phyloP scores from a whole-genome alignment of 2,329 filamentous ascomycete genomes.

The Sarocladium brachiariae region DNA sequence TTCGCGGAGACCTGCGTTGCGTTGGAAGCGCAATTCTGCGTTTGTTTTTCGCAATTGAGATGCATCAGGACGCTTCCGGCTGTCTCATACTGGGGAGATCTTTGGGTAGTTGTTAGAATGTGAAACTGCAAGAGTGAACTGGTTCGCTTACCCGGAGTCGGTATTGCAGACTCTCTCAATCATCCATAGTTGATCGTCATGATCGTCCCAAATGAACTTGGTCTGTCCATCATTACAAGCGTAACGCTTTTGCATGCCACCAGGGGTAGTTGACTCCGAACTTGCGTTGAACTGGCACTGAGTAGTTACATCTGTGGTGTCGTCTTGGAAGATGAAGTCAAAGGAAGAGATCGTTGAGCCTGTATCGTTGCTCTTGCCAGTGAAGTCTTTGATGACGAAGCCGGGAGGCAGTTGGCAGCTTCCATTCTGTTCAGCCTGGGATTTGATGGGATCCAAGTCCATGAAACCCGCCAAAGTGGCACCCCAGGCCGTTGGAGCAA shows the following conservation, averaged over 20 bases:
- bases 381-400: constrained; percentile 34
- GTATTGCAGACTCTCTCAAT: constrained; percentile 38
- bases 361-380: constrained; percentile 25
- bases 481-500: neutral
- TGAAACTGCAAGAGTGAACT: neutral
- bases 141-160: constrained; percentile 27
- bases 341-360: constrained; percentile 25
- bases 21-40: constrained; percentile 10
- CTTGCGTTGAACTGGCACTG: constrained; percentile 36
- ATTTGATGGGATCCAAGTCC: neutral
- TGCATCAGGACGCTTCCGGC: constrained; percentile 13
- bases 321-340: constrained; percentile 35
- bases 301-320: constrained; percentile 32
- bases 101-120: too few species aligned
- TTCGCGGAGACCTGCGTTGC: constrained; percentile 10
- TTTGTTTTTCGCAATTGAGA: constrained; percentile 11
- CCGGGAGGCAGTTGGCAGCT: constrained; percentile 30
- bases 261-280: constrained; percentile 27
- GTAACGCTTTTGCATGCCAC: constrained; percentile 29
- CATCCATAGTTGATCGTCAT: constrained; percentile 28
- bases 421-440: constrained; percentile 15
- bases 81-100: constrained; percentile 14
- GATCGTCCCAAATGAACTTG: constrained; percentile 35
- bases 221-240: constrained; percentile 34
- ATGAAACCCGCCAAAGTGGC: neutral